Evolutionary conservation across 2,329 filamentous ascomycete genomes (phyloP), one percentile per base, ranked within the genome.

Genomic region (Microsporum ferrugineum): DNA sequence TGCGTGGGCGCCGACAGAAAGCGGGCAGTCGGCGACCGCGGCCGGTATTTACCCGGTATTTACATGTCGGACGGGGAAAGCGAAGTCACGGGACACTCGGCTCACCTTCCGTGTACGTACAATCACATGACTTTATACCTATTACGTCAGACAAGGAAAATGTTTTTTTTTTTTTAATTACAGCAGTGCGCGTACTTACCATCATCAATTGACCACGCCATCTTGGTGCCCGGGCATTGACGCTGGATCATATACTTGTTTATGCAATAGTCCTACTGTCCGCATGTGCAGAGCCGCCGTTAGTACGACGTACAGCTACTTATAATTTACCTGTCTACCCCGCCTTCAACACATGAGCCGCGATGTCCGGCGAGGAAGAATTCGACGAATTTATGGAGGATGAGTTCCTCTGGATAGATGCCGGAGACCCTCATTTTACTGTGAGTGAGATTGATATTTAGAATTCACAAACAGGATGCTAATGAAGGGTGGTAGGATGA

Each of bases 401-500:
- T 2, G 63, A 63, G 5, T 64, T 53, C 58, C 14, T 64, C 8
- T 63, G 57, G 47, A 43, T 61, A 41, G 64, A 65, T 43, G 62
- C 61, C 14, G 63, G 60, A 34, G 63, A 66, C 17, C 33, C 49
- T 5, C 51, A 58, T 45, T 34, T 60, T 31, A 58, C 41, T 3
- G 62, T 61, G 31, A 51, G 59, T 17, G 10, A 3, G 29, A 4
- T 12, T 23, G 17, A 23, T 17, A 23, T 36, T 33, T 6, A 8
- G 8, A 31, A 45, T 27, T 55, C n/a, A 34, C 5, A 36, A 34
- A 12, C 33, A 12, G 33, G 12, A 43, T 34, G 45, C 33, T 57
- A 39, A 60, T 39, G 31, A 29, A 47, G 27, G 47, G 23, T 14
- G 27, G 17, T 41, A 70, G 67, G 69, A 74, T 57, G 71, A 73